Percentiles rank a stretch among this genome's conserved stretches.
These are phyloP conservation scores for Trichoderma simmonsii DNA, from an alignment of 2,329 filamentous ascomycete genomes.

Conservation along the genomic window DNA sequence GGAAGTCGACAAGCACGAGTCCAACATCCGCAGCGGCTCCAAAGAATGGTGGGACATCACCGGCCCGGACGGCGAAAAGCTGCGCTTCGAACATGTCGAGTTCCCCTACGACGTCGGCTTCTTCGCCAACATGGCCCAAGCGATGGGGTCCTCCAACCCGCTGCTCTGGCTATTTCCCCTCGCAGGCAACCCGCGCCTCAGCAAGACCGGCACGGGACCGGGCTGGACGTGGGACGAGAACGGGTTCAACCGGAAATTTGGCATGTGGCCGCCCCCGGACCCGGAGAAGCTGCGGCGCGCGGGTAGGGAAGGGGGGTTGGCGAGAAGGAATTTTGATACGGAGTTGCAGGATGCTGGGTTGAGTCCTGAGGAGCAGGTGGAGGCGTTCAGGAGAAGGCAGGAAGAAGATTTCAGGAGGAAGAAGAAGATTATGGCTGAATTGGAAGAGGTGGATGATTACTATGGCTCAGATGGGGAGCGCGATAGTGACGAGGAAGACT, in stretches of 20 bases:
- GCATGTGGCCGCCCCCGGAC: slow-evolving; percentile 62
- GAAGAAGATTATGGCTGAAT: slow-evolving; percentile 42
- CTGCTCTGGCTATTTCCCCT: slow-evolving; percentile 70
- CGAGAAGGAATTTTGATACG: slow-evolving; percentile 33
- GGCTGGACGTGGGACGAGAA: slow-evolving; percentile 71
- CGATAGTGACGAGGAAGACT: slow-evolving; percentile 40
- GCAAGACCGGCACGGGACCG: slow-evolving; percentile 35
- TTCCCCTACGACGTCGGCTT: slow-evolving; percentile 81
- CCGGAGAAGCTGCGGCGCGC: slow-evolving; percentile 56
- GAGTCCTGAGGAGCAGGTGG: slow-evolving; percentile 44
- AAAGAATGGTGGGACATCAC: slow-evolving; percentile 42
- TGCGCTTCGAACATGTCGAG: slow-evolving; percentile 62
- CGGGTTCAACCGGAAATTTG: slow-evolving; percentile 64
- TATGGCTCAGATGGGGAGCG: slow-evolving; percentile 54
- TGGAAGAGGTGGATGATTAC: slow-evolving; percentile 57
- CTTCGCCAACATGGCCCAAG: slow-evolving; percentile 69
- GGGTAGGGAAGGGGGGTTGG: slow-evolving; percentile 39
- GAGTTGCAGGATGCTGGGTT: slow-evolving; percentile 35
- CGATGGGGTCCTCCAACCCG: slow-evolving; percentile 67
- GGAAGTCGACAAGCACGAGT: slow-evolving; percentile 65
- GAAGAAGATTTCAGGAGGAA: slow-evolving; percentile 43
- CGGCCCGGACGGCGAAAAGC: slow-evolving; percentile 35
- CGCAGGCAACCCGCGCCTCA: slow-evolving; percentile 47
- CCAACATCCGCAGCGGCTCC: slow-evolving; percentile 48
- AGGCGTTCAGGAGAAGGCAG: slow-evolving; percentile 50